phyloP scores from a whole-genome alignment of 306 rosid species.

The Acacia melanoxylon region DNA sequence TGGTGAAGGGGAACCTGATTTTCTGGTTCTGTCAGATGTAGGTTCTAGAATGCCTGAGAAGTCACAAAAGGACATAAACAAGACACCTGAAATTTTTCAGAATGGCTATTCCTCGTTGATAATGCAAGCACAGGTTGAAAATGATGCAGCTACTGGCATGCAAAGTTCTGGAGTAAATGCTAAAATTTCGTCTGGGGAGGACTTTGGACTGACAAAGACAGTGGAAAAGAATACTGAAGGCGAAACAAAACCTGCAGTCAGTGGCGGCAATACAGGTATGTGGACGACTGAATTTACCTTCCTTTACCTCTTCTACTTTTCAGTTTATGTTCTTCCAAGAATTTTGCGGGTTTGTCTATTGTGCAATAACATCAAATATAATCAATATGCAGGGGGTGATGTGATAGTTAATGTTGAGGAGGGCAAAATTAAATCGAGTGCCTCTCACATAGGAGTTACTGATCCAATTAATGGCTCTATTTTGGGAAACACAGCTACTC shows the following conservation, averaged over 20 bases:
- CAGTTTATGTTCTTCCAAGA: not conserved
- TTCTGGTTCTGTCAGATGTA: constrained; percentile 13
- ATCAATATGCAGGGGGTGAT: constrained; percentile 30
- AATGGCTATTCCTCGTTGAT: constrained; percentile 24
- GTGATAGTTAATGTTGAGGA: constrained; percentile 33
- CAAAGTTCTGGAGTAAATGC: constrained; percentile 18
- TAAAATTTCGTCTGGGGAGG: constrained; percentile 11
- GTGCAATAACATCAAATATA: constrained; percentile 7
- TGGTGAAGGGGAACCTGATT: constrained; percentile 17
- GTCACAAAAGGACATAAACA: constrained; percentile 19
- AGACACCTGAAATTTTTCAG: constrained; percentile 13
- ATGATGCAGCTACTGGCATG: constrained; percentile 10
- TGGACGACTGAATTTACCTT: constrained; percentile 12
- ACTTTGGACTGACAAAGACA: constrained; percentile 4
- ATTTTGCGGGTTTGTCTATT: not conserved
- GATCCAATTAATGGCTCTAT: constrained; percentile 15
- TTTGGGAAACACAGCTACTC: constrained; percentile 14
- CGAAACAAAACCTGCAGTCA: not conserved
- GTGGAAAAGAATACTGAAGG: constrained; percentile 1
- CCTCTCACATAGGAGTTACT: constrained; percentile 25
- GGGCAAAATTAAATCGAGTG: constrained; percentile 7
- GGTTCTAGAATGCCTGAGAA: constrained; percentile 5
- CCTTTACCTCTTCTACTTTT: not conserved
- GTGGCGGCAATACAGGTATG: constrained; percentile 28
- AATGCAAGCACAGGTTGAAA: constrained; percentile 24